Base-by-base conservation (phyloP, 805 yeast species). In the Saccharomycopsis sp. region DNA sequence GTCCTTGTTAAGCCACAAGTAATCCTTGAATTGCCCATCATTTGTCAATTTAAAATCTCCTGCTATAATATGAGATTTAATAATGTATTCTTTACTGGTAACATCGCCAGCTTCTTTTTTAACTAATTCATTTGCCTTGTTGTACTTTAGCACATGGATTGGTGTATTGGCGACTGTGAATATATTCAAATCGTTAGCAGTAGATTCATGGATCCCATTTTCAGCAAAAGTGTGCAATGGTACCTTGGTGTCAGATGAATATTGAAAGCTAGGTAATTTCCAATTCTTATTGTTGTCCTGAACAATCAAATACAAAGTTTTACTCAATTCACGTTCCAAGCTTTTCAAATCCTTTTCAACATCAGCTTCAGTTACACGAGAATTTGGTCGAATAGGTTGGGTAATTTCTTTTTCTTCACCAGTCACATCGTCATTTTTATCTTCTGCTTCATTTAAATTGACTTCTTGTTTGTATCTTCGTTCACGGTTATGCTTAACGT, bases 111-210 rank as follows among this genome's bases (percentile, higher is more conserved):
- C 17, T 4, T 47, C 51, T 3, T 46, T 44, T 4, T 52, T 37
- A 6, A 52, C 45, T 13, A 59, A 48, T 22, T 56, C 39, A 11
- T 62, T 59, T 26, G 57, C 57, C 27, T 59, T 57, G 11, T 54
- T 40, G 50, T 67, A 71, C 53, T 75, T 69, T 51, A 81, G 58
- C 1, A 82, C 77, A 36, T 81, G 88, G 34, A 89, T 81, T 33
- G 98, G 97, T 4, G 83, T 83, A 45, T 76, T 77, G 20, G 97
- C 87, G n/a, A 93, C 95, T 17, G 84, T 77, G 85, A 94, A 90
- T 36, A 87, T 82, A 64, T 87, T 84, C 59, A 93, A 75, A 44
- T 71, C 61, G 8, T 70, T 75, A 26, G 96, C 95, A 16, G 96
- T 96, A 17, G 84, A 56, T 19, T 62, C 55, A 59, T 77, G 72